phyloP scores from a whole-genome alignment of 192 early-diverging fungal genomes.

The Linnemannia zychae region DNA sequence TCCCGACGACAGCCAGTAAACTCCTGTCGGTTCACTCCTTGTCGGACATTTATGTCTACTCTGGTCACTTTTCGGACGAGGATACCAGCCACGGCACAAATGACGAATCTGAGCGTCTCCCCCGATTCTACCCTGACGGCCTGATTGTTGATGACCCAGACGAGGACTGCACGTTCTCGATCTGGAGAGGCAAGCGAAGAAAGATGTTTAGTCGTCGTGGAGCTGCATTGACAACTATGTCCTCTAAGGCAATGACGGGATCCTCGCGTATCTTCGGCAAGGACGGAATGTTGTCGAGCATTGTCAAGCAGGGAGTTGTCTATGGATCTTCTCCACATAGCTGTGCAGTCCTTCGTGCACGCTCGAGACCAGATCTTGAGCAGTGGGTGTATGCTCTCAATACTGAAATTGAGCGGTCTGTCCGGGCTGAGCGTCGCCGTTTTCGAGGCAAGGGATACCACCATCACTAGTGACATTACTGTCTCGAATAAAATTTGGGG shows the following conservation, averaged over 20 bases:
- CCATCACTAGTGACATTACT: background rate
- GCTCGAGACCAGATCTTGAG: slow-evolving; percentile 49
- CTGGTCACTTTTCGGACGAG: slow-evolving; percentile 48
- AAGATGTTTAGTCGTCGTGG: slow-evolving; percentile 42
- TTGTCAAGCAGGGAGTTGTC: slow-evolving; percentile 44
- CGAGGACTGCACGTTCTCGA: slow-evolving; percentile 58
- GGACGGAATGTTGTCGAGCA: slow-evolving; percentile 18
- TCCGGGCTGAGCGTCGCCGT: slow-evolving; percentile 31
- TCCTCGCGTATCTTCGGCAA: slow-evolving; percentile 41
- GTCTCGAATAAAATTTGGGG: too few relatives aligned
- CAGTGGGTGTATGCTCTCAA: slow-evolving; percentile 60
- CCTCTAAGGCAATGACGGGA: slow-evolving; percentile 7
- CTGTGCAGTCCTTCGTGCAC: slow-evolving; percentile 36
- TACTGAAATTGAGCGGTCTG: slow-evolving; percentile 54
- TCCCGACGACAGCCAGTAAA: slow-evolving; percentile 28
- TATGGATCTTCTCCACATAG: slow-evolving; percentile 33
- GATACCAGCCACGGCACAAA: slow-evolving; percentile 48
- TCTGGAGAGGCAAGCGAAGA: slow-evolving; percentile 49
- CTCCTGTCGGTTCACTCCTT: slow-evolving; percentile 32
- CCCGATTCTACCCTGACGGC: slow-evolving; percentile 51
- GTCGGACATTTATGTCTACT: slow-evolving; percentile 58
- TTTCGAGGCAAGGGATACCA: slow-evolving; percentile 8
- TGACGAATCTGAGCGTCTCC: slow-evolving; percentile 37
- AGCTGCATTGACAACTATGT: slow-evolving; percentile 15
- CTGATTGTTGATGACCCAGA: slow-evolving; percentile 54